Evolutionary conservation across 78 protist genomes (phyloP).

Genomic region (Guillardia theta): DNA sequence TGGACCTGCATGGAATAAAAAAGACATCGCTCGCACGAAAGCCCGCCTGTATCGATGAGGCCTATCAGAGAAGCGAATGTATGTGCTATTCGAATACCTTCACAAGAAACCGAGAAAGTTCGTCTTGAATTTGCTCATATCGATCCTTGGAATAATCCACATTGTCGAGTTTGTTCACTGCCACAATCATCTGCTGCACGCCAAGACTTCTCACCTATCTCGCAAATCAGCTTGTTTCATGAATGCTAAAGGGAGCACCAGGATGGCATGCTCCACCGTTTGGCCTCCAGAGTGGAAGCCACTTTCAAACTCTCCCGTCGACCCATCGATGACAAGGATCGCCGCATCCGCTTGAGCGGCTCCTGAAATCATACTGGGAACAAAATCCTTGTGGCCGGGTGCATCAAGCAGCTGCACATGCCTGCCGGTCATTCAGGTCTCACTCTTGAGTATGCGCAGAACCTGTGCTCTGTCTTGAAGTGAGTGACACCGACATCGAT

Average conservation of each 20-base stretch:
- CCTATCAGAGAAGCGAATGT: background rate
- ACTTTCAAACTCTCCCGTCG: slow-evolving; percentile 86
- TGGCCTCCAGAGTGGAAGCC: slow-evolving; percentile 89
- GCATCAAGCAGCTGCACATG: slow-evolving; percentile 94
- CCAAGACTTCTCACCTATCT: slow-evolving; percentile 78
- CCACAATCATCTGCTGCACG: slow-evolving; percentile 83
- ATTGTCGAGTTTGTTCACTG: slow-evolving; percentile 89
- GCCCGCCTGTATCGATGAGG: background rate
- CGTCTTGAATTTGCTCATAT: slow-evolving; percentile 57
- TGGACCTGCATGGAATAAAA: too few relatives aligned
- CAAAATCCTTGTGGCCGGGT: slow-evolving; percentile 98
- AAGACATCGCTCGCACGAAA: slow-evolving; percentile 65
- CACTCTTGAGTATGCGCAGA: too few relatives aligned
- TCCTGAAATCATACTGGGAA: slow-evolving; percentile 93
- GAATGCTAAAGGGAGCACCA: slow-evolving; percentile 41
- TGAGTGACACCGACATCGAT: slow-evolving; percentile 82
- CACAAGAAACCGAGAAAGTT: slow-evolving; percentile 39
- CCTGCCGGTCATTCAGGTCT: too few relatives aligned
- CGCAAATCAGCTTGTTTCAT: background rate
- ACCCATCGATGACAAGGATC: slow-evolving; percentile 73
- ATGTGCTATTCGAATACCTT: background rate
- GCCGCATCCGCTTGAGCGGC: slow-evolving; percentile 76
- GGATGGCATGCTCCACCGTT: slow-evolving; percentile 88
- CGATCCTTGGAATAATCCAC: slow-evolving; percentile 32
- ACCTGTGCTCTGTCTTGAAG: slow-evolving; percentile 69